Evolutionary conservation across 352 stramenopile species (phyloP).

Genomic region (Pythium dissotocum): DNA sequence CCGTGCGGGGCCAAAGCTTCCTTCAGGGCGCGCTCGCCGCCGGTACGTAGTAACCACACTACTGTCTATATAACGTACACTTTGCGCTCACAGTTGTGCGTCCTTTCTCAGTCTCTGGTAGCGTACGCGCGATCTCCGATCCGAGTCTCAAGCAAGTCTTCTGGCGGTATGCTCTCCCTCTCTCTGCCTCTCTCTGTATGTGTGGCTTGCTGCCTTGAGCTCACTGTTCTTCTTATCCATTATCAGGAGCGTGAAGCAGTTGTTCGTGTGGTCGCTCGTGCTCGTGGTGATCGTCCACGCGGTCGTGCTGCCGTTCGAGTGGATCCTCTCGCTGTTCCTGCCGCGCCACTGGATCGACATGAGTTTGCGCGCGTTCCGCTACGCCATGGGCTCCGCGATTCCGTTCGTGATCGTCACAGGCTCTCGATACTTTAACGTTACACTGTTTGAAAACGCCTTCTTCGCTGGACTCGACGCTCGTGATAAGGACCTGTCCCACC

Average conservation of each 20-base stretch:
- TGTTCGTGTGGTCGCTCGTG: constrained; percentile 55
- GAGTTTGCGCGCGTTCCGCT: constrained; percentile 54
- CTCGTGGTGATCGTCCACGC: constrained; percentile 49
- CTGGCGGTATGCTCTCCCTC: constrained; percentile 27
- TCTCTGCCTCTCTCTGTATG: not conserved
- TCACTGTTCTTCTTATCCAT: constrained; percentile 11
- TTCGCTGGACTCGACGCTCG: constrained; percentile 56
- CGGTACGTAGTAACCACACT: constrained; percentile 3
- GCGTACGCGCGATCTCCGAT: constrained; percentile 43
- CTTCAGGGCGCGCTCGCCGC: constrained; percentile 18
- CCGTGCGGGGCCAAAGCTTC: constrained; percentile 17
- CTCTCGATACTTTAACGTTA: constrained; percentile 58
- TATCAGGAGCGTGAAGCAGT: constrained; percentile 44
- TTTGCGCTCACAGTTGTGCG: not conserved
- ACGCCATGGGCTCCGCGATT: constrained; percentile 47
- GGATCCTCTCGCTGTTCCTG: constrained; percentile 48
- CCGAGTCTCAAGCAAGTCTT: constrained; percentile 49
- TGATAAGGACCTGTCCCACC: constrained; percentile 38
- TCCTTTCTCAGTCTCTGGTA: constrained; percentile 22
- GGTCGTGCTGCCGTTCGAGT: constrained; percentile 60
- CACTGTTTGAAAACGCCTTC: constrained; percentile 71
- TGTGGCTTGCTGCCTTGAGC: constrained; percentile 5
- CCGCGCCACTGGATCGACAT: constrained; percentile 41
- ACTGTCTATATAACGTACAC: not conserved
- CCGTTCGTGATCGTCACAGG: constrained; percentile 57